These are phyloP conservation scores for Lathyrus tuberosus DNA, from an alignment of 306 rosid species.

Conservation along the genomic window DNA sequence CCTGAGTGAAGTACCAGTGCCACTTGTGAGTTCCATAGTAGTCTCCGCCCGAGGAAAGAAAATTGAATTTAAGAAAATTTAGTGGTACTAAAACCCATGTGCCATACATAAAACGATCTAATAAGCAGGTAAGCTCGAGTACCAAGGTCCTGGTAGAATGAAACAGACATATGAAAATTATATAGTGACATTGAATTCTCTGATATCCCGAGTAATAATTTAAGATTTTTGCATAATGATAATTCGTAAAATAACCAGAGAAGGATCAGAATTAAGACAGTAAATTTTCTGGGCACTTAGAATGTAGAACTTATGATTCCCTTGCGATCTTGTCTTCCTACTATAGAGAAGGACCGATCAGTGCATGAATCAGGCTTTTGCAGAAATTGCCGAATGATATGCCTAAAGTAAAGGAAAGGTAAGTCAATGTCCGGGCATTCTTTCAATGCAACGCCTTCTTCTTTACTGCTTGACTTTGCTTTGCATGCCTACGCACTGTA, in stretches of 20 bases:
- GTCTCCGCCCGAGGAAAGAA: constrained; percentile 95
- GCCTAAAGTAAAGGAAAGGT: too few relatives aligned
- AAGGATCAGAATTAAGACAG: constrained; percentile 17
- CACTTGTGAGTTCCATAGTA: constrained; percentile 95
- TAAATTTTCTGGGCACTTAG: background rate
- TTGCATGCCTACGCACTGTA: too few relatives aligned
- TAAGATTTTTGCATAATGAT: constrained; percentile 8
- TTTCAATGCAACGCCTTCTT: too few relatives aligned
- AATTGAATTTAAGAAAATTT: constrained; percentile 86
- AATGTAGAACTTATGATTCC: background rate
- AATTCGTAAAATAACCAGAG: constrained; percentile 9
- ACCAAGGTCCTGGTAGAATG: constrained; percentile 65
- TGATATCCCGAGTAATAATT: background rate
- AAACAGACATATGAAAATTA: constrained; percentile 15
- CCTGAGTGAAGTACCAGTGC: constrained; percentile 99
- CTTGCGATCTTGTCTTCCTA: too few relatives aligned
- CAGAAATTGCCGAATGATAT: too few relatives aligned
- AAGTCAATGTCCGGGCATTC: too few relatives aligned
- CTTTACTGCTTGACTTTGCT: too few relatives aligned
- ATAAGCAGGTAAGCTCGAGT: constrained; percentile 66
- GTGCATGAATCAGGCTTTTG: too few relatives aligned
- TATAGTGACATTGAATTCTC: constrained; percentile 1
- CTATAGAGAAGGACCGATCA: too few relatives aligned
- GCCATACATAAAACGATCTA: constrained; percentile 83
- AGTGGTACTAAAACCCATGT: constrained; percentile 88